A percentile compares a stretch with the other conserved stretches of the same genome.
phyloP scores from a whole-genome alignment of 345 rosid genomes.

The Syzygium oleosum region DNA sequence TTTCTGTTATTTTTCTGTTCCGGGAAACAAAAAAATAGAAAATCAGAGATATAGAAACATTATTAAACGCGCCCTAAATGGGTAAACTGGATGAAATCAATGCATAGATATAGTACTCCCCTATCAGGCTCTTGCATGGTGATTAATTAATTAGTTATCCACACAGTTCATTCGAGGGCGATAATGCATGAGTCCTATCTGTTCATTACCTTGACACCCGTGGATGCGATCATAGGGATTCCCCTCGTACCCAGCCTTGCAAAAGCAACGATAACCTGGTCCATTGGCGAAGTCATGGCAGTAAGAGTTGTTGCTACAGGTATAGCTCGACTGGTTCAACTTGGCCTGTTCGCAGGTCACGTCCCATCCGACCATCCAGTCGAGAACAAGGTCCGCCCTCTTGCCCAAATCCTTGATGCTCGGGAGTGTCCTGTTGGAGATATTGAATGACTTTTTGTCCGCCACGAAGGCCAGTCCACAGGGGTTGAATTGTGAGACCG shows the following conservation, averaged over 20 bases:
- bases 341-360: fast-evolving
- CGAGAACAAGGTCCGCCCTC: background rate
- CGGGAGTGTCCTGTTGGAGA: background rate
- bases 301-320: too few species aligned
- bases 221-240: background rate
- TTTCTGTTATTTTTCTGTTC: too few species aligned
- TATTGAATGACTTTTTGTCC: background rate
- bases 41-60: too few species aligned
- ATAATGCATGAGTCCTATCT: too few species aligned
- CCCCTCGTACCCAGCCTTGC: too few species aligned
- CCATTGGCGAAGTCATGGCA: fast-evolving
- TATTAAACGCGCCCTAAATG: too few species aligned
- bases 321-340: background rate
- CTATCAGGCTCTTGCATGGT: too few species aligned
- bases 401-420: fast-evolving
- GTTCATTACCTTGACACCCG: background rate
- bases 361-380: background rate
- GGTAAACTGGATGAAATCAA: too few species aligned
- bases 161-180: too few species aligned
- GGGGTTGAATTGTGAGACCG: background rate
- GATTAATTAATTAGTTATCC: too few species aligned
- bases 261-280: background rate
- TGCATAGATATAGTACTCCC: too few species aligned
- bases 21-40: too few species aligned
- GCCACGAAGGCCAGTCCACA: background rate